Base-by-base conservation (phyloP, 805 yeast species). In the Yarrowia bubula region DNA sequence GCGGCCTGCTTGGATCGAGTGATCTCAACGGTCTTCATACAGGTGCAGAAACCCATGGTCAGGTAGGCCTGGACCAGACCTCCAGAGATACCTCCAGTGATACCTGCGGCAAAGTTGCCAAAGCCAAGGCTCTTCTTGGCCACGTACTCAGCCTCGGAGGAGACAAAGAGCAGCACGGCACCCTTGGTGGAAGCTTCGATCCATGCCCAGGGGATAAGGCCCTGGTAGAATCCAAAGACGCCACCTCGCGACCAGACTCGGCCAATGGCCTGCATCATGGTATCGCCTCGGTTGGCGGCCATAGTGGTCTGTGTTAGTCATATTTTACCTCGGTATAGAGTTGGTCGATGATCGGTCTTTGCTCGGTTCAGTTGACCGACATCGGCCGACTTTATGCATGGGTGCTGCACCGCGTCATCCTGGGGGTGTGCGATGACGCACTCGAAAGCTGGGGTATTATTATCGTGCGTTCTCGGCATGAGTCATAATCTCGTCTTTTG, bases 141-240 rank as follows among this genome's bases (percentile, higher is more conserved):
- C 57, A 83, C 83, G 76, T 90, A 90, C 77, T 95, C 98, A 62
- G 92, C 89, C 75, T 95, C 98, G 51, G 96, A 86, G 51, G 96
- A 88, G 38, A 92, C 97, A 72, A 95, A 95, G 70, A 95, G 81
- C 65, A 95, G 81, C 8, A 92, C 97, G 5, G 98, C 98, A 75
- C 99, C 99, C 77, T 95, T 95, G 41, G 99, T 95, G n/a, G 97
- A 89, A 9, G 97, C 99, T 78, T 93, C 99, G 71, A 95, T 89
- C 98, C 98, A 92, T 7, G 98, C 99, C 99, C 99, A 95, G 53
- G 99, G 99, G 69, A 93, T 92, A 74, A 95, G 82, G 37, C 99
- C 99, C 77, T 95, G 99, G 78, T 92, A 95, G 79, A 92, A 95
- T 0, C 98, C 99, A 33, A 84, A 74, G 15, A 88, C 72, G 63